These are phyloP conservation scores for Epichloe elymi DNA, from an alignment of 2,329 filamentous ascomycete species.

Conservation along the genomic window DNA sequence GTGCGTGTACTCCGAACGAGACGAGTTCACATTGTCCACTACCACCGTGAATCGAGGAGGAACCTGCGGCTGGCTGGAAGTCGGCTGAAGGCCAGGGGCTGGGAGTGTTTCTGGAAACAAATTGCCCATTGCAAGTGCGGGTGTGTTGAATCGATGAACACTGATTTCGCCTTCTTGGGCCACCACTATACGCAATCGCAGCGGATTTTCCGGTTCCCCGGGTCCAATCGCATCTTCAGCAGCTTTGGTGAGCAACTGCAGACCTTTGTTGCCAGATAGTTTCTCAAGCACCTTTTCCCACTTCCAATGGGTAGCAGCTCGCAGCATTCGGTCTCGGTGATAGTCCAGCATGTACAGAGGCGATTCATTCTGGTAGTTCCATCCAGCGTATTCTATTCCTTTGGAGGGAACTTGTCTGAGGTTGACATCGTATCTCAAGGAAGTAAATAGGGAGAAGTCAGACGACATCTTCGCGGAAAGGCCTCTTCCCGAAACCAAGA, in stretches of 20 bases:
- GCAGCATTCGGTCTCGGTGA: conserved; percentile 67
- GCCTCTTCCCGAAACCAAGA: background rate
- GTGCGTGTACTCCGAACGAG: conserved; percentile 53
- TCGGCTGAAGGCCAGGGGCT: conserved; percentile 20
- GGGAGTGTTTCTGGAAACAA: conserved; percentile 46
- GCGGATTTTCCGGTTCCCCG: conserved; percentile 18
- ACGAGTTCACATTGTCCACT: conserved; percentile 28
- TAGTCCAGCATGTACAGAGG: conserved; percentile 69
- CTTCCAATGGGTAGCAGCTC: conserved; percentile 41
- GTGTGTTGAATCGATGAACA: conserved; percentile 25
- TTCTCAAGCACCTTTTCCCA: conserved; percentile 34
- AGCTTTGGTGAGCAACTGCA: conserved; percentile 24
- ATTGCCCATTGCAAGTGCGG: conserved; percentile 30
- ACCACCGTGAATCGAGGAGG: conserved; percentile 27
- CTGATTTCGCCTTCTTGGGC: conserved; percentile 32
- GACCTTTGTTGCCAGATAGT: conserved; percentile 32
- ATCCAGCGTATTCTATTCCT: conserved; percentile 30
- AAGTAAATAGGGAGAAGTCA: conserved; percentile 53
- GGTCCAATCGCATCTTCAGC: conserved; percentile 24
- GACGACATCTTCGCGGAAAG: conserved; percentile 18
- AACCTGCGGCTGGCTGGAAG: conserved; percentile 14
- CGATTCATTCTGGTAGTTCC: conserved; percentile 39
- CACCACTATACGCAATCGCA: conserved; percentile 44
- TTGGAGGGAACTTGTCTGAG: conserved; percentile 33
- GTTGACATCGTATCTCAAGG: conserved; percentile 55